phyloP scores from a whole-genome alignment of 768 basidiomycete genomes.

The Daedalea quercina region DNA sequence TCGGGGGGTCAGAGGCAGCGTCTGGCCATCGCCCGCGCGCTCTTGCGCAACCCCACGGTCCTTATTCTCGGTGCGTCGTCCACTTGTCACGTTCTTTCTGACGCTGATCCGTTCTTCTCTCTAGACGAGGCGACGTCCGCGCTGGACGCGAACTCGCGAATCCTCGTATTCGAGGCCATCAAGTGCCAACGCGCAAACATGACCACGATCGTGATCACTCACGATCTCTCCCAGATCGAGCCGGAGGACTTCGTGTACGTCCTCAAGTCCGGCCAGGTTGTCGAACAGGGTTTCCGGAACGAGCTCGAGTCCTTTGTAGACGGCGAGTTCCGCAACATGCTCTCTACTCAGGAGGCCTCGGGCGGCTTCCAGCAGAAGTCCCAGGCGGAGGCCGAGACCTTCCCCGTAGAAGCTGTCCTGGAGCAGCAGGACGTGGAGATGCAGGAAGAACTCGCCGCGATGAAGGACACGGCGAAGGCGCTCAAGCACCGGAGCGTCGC shows the following conservation, averaged over 20 bases:
- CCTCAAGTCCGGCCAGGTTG: slow-evolving; percentile 70
- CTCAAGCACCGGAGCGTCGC: slow-evolving; percentile 38
- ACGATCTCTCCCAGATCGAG: slow-evolving; percentile 83
- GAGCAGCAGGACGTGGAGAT: slow-evolving; percentile 37
- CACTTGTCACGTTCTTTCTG: neutral
- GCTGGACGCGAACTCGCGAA: slow-evolving; percentile 80
- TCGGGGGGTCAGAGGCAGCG: slow-evolving; percentile 93
- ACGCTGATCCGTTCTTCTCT: neutral
- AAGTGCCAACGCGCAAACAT: slow-evolving; percentile 65
- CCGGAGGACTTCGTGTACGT: slow-evolving; percentile 86
- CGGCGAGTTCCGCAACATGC: slow-evolving; percentile 73
- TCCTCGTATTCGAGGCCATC: slow-evolving; percentile 75
- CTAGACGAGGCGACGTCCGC: slow-evolving; percentile 81
- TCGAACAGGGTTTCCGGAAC: slow-evolving; percentile 80
- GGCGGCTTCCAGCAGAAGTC: slow-evolving; percentile 44
- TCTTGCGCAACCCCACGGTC: slow-evolving; percentile 78
- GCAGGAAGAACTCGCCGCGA: slow-evolving; percentile 20
- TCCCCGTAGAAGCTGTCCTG: slow-evolving; percentile 40
- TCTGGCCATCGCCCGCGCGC: slow-evolving; percentile 82
- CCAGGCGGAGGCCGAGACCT: slow-evolving; percentile 26
- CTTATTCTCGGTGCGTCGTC: slow-evolving; percentile 76
- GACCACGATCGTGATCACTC: slow-evolving; percentile 92
- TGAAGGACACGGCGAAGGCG: slow-evolving; percentile 21
- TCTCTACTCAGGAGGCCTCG: slow-evolving; percentile 43
- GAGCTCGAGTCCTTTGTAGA: slow-evolving; percentile 57